Evolutionary conservation across 257 asterid genomes (phyloP), one percentile per base, ranked within the genome.

Genomic region (Primulina eburnea): DNA sequence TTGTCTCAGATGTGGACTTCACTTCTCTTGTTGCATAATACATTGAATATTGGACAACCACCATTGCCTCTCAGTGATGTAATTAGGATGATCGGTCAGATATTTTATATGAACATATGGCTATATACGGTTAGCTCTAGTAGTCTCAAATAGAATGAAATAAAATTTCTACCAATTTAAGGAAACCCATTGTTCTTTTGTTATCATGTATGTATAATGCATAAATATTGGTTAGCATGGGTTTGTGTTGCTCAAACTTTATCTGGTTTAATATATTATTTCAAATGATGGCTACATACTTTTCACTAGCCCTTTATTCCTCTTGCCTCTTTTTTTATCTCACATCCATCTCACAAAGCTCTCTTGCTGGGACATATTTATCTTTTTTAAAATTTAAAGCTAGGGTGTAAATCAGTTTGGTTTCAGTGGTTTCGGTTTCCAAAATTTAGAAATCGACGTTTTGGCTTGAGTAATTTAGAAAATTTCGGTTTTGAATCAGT

Each of bases 191-290:
- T 29, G 33, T 35, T 32, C 29, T 32, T 47, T 47, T 47, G 62
- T 52, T 71, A 34, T 55, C 18, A 65, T 72, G 53, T 24, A 24
- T 43, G 59, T 77, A 26, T 60, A 17, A 55, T 32, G n/a, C 35
- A 37, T 18, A 43, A 70, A 68, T 73, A 73, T 70, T 26, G 62
- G 77, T 71, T 28, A 69, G 65, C 72, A 75, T 76, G 67, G 71
- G 64, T 47, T 74, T 69, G 65, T 75, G 73, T 59, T 75, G 60
- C 71, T 76, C 82, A 62, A 75, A 68, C 65, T 62, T 65, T 76
- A 76, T 75, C 67, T 75, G 28, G 24, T 52, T 43, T 47, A 34
- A 33, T 73, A 70, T 71, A 75, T 65, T 79, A 72, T 63, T 72
- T 33, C 32, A 64, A 75, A 62, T 71, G 62, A 62, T 70, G 58